Evolutionary conservation across 345 rosid genomes (phyloP).

Genomic region (Clausena lansium): DNA sequence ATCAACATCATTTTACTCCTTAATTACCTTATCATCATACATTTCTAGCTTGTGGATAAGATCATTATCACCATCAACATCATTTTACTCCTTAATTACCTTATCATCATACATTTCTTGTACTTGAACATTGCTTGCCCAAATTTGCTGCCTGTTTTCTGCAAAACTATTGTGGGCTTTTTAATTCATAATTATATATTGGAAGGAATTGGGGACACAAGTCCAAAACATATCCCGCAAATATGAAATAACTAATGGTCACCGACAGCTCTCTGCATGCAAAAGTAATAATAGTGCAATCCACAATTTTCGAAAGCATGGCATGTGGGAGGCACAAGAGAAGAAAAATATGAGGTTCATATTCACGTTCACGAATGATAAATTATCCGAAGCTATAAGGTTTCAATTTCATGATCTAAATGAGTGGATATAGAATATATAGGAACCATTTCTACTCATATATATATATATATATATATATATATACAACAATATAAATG

Average conservation of each 20-base stretch:
- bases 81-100: too few species aligned
- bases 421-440: background rate
- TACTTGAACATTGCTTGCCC: background rate
- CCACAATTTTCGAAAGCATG: background rate
- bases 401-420: too few species aligned
- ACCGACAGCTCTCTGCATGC: constrained; percentile 7
- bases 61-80: background rate
- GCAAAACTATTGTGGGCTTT: background rate
- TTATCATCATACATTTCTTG: background rate
- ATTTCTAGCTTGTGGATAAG: background rate
- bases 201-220: background rate
- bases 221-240: background rate
- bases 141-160: background rate
- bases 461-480: too few species aligned
- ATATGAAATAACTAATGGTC: background rate
- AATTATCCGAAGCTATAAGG: too few species aligned
- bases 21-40: background rate
- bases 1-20: too few species aligned
- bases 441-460: background rate
- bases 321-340: background rate
- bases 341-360: background rate
- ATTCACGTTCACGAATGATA: background rate
- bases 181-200: too few species aligned
- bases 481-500: too few species aligned
- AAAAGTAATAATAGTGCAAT: background rate